Conservation (phyloP, 495 filamentous ascomycete species). For the Neurospora sp. region DNA sequence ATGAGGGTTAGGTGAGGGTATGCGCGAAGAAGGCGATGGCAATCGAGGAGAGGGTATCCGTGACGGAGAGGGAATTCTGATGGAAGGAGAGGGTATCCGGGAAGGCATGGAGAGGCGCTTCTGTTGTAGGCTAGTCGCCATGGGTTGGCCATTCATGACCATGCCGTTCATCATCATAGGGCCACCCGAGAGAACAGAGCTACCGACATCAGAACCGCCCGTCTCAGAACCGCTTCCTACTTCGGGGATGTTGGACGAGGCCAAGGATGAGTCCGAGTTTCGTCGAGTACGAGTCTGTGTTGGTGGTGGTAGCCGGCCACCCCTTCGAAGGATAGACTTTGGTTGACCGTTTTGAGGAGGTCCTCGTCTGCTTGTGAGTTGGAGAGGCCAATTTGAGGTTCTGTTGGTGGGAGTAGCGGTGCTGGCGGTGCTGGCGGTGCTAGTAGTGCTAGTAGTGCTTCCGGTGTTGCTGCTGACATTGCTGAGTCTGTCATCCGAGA, state of each 20-base stretch:
- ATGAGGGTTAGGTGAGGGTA: background rate
- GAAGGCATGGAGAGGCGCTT: background rate
- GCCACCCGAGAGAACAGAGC: background rate
- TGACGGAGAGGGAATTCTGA: background rate
- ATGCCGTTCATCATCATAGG: background rate
- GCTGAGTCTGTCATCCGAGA: slow-evolving; percentile 11
- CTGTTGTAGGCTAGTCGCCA: background rate
- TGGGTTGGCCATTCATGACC: background rate
- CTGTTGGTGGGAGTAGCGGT: background rate
- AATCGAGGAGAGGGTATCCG: background rate
- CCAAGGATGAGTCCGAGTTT: slow-evolving; percentile 25
- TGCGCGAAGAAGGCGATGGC: background rate
- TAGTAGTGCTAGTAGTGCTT: slow-evolving; percentile 8
- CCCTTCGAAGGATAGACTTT: slow-evolving; percentile 18
- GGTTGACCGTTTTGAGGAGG: background rate
- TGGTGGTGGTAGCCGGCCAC: slow-evolving; percentile 8
- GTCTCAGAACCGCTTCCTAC: slow-evolving; percentile 18
- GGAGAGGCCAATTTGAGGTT: background rate
- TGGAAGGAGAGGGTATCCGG: background rate
- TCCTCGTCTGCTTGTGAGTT: background rate
- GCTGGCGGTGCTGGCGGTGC: slow-evolving; percentile 8
- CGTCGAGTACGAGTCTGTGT: slow-evolving; percentile 12
- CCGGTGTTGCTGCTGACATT: background rate
- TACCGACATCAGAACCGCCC: background rate
- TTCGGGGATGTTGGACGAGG: slow-evolving; percentile 21